Conservation (phyloP, 345 rosid genomes). For the Sonneratia caseolaris region DNA sequence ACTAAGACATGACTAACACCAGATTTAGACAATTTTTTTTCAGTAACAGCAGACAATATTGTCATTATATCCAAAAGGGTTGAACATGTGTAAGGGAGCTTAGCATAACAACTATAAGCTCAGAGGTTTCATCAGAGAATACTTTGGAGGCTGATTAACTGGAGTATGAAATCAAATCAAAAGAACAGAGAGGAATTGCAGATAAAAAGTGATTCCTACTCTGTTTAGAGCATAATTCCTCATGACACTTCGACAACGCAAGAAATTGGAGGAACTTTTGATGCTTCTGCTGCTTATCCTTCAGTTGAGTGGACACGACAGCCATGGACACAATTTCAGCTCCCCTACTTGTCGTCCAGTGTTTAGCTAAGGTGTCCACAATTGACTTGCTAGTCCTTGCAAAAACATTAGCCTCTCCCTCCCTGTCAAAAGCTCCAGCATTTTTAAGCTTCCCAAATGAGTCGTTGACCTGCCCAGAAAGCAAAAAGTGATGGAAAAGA, state of each 20-base stretch:
- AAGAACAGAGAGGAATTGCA: constrained; percentile 1
- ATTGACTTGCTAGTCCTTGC: constrained; percentile 74
- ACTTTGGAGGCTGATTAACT: neutral
- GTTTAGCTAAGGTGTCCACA: constrained; percentile 90
- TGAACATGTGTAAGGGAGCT: neutral
- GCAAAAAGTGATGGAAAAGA: constrained; percentile 64
- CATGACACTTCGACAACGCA: constrained; percentile 97
- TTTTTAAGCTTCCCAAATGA: constrained; percentile 54
- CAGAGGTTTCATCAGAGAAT: neutral
- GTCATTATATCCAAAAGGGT: neutral
- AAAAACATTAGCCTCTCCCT: constrained; percentile 76
- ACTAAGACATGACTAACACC: neutral
- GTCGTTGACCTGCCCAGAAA: constrained; percentile 56
- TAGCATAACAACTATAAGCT: neutral
- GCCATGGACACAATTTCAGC: constrained; percentile 81
- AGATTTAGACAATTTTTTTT: neutral
- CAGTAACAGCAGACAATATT: neutral
- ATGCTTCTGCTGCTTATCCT: constrained; percentile 91
- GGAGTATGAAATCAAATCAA: neutral
- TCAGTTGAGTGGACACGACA: constrained; percentile 58
- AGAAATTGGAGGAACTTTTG: constrained; percentile 78
- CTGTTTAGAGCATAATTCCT: constrained; percentile 72
- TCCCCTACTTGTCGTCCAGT: constrained; percentile 97
- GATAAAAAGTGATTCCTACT: constrained; percentile 31
- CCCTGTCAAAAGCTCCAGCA: constrained; percentile 86